phyloP scores from a whole-genome alignment of 1,284 basidiomycete species.

The Ustilago nuda region DNA sequence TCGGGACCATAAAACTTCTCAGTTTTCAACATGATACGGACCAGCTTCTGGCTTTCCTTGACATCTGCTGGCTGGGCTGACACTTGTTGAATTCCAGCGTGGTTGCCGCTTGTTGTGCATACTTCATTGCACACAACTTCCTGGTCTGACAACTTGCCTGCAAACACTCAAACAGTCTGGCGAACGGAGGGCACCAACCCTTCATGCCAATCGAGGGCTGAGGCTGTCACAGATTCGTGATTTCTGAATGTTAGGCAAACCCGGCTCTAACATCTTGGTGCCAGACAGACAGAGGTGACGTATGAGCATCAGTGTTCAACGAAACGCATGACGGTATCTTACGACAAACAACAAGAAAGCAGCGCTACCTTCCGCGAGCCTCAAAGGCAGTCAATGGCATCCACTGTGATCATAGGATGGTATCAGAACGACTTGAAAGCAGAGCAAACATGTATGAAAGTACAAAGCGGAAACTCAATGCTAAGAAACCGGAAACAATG shows the following conservation, averaged over 20 bases:
- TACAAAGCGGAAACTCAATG: conserved; percentile 16
- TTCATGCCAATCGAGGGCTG: background rate
- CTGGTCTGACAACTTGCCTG: background rate
- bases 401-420: background rate
- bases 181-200: background rate
- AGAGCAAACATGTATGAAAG: conserved; percentile 29
- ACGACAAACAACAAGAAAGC: background rate
- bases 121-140: background rate
- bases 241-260: background rate
- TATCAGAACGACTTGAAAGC: conserved; percentile 28
- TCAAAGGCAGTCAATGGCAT: background rate
- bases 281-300: too few species aligned
- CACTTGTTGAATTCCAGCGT: background rate
- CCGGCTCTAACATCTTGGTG: background rate
- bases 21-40: background rate
- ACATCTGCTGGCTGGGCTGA: background rate
- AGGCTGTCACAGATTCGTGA: background rate
- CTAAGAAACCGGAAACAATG: background rate
- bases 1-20: too few species aligned
- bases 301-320: background rate
- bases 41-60: background rate
- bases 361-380: background rate
- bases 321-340: background rate
- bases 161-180: background rate
- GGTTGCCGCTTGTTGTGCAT: background rate